phyloP scores from a whole-genome alignment of 805 yeast genomes.

The Ogataea minuta region DNA sequence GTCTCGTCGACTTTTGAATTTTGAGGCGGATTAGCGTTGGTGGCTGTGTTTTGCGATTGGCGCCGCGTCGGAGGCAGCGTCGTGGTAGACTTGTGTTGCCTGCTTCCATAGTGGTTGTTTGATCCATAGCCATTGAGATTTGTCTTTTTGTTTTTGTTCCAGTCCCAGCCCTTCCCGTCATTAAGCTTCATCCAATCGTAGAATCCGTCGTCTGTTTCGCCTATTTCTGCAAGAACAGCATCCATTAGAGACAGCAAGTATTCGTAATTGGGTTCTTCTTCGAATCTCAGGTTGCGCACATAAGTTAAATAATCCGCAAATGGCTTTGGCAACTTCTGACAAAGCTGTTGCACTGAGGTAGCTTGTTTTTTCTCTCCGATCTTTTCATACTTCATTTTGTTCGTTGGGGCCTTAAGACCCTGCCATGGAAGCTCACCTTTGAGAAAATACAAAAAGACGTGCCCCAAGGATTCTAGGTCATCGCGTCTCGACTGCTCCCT shows the following conservation, averaged over 20 bases:
- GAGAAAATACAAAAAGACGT: conserved; percentile 74
- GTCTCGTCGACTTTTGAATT: conserved; percentile 19
- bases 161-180: conserved; percentile 81
- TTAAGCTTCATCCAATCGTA: conserved; percentile 83
- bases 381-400: conserved; percentile 77
- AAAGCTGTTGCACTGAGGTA: conserved; percentile 59
- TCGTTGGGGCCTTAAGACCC: conserved; percentile 86
- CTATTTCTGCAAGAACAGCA: conserved; percentile 54
- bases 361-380: conserved; percentile 79
- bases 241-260: conserved; percentile 61
- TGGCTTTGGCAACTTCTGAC: conserved; percentile 66
- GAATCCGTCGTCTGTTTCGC: conserved; percentile 60
- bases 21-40: conserved; percentile 17
- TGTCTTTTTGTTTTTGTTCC: conserved; percentile 70
- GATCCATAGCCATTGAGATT: conserved; percentile 78
- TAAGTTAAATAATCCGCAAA: conserved; percentile 71
- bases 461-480: conserved; percentile 78
- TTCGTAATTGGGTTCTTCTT: conserved; percentile 77
- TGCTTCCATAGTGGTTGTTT: conserved; percentile 28
- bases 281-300: conserved; percentile 69
- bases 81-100: conserved; percentile 21
- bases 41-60: conserved; percentile 24
- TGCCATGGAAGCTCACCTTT: conserved; percentile 87
- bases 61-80: conserved; percentile 19
- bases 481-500: conserved; percentile 82